Base-by-base conservation (phyloP, 441 rosid genomes). In the Lepidium campestre region DNA sequence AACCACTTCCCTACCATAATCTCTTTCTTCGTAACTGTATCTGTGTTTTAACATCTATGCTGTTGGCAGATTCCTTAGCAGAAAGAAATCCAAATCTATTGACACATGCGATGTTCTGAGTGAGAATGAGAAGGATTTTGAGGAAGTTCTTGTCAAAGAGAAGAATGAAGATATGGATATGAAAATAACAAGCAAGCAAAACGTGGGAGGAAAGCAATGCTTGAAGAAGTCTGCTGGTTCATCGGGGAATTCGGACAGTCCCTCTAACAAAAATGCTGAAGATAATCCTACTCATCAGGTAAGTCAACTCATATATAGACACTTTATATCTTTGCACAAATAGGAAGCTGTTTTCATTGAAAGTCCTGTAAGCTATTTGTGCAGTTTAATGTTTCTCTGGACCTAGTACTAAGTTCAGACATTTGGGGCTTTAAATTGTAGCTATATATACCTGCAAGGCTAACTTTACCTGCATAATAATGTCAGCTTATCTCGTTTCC, bases 41-140 rank as follows among this genome's bases (percentile, higher is more conserved):
- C 40, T 67, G 68, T 7, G 64, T 65, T 15, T 34, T 42, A 2
- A 6, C 34, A 7, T 17, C 27, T 44, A 14, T 17, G 40, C 11
- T 62, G 39, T 31, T 48, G 64, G 40, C 80, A 82, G 88, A 65
- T 81, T 59, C 32, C 71, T 74, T 40, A 68, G 57, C 41, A 27
- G 61, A 74, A 71, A 62, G 61, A 76, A 63, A 55, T 63, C 76
- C 70, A 63, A 67, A 57, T 34, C 37, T 35, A 11, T 18, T 2
- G 78, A 77, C 31, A 69, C 39, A 34, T 39, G 56, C 37, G 79
- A 72, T 25, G 44, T 36, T 55, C 39, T 63, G 13, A 75, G 41
- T 22, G 80, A 73, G 53, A 79, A 73, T 50, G 52, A 10, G 79
- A 80, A 71, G 56, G 81, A 71, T 35, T 62, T 31, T 17, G 73